These are phyloP conservation scores for Cryphonectria carpinicola DNA, from an alignment of 2,329 filamentous ascomycete genomes.

Conservation along the genomic window DNA sequence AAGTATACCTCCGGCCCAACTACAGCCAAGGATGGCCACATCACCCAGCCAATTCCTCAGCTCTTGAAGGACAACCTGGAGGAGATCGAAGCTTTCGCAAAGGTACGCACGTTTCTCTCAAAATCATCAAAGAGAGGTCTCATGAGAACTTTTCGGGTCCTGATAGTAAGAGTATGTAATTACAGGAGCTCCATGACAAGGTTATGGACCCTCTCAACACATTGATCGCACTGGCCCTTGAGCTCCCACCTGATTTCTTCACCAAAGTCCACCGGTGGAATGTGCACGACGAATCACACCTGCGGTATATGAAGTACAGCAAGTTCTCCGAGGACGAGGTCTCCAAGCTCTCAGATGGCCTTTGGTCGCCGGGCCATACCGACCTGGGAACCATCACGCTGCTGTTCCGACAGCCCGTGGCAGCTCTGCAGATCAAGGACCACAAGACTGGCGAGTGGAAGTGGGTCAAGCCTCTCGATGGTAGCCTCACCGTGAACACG, in stretches of 20 bases:
- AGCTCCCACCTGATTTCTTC: slow-evolving; percentile 59
- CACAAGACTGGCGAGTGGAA: slow-evolving; percentile 48
- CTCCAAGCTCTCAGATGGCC: slow-evolving; percentile 45
- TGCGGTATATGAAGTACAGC: slow-evolving; percentile 64
- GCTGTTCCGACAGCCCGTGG: slow-evolving; percentile 58
- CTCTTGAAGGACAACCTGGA: slow-evolving; percentile 38
- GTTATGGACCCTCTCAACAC: slow-evolving; percentile 55
- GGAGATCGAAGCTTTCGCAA: slow-evolving; percentile 41
- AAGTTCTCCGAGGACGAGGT: slow-evolving; percentile 51
- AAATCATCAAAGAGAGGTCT: slow-evolving; percentile 10
- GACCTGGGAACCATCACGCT: slow-evolving; percentile 57
- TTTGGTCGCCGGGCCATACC: slow-evolving; percentile 50
- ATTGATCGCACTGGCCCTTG: slow-evolving; percentile 60
- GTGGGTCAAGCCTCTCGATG: slow-evolving; percentile 47
- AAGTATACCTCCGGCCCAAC: not conserved
- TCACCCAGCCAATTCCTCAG: slow-evolving; percentile 41
- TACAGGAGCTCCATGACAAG: slow-evolving; percentile 46
- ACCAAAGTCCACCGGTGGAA: slow-evolving; percentile 54
- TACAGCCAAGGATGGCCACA: slow-evolving; percentile 14
- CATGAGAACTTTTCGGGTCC: not conserved
- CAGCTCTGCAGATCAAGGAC: slow-evolving; percentile 53
- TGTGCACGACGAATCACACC: slow-evolving; percentile 55
- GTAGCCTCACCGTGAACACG: slow-evolving; percentile 52
- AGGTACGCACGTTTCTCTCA: not conserved
- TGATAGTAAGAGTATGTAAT: not conserved